These are phyloP conservation scores for Eucalyptus polybractea DNA, from an alignment of 345 rosid genomes.

Conservation along the genomic window DNA sequence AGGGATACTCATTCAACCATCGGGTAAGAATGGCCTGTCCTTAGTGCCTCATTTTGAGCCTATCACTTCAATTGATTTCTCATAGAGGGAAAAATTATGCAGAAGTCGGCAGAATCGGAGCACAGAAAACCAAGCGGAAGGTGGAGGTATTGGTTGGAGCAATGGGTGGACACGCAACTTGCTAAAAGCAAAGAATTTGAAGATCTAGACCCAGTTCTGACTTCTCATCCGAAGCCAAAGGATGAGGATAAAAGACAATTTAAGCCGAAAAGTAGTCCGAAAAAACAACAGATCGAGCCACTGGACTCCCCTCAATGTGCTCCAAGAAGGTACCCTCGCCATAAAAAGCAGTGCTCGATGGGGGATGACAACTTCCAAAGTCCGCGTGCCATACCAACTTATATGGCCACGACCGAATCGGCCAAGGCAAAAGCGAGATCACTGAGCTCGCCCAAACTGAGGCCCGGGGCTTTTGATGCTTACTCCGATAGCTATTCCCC, in stretches of 20 bases:
- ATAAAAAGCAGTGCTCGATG: constrained; percentile 46
- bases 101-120: constrained; percentile 80
- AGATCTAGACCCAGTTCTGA: constrained; percentile 48
- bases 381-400: constrained; percentile 45
- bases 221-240: constrained; percentile 18
- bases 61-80: background rate
- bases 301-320: constrained; percentile 15
- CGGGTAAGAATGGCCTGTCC: constrained; percentile 27
- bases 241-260: constrained; percentile 29
- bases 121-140: constrained; percentile 45
- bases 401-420: constrained; percentile 91
- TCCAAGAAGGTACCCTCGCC: constrained; percentile 32
- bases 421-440: constrained; percentile 84
- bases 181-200: constrained; percentile 64
- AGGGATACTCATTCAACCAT: constrained; percentile 48
- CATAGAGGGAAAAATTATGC: background rate
- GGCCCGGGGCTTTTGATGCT: constrained; percentile 59
- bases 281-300: constrained; percentile 3
- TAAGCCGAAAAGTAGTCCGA: constrained; percentile 22
- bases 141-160: constrained; percentile 81
- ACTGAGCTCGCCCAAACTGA: constrained; percentile 53
- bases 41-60: background rate
- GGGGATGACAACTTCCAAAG: constrained; percentile 48
- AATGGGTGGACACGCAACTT: constrained; percentile 79
- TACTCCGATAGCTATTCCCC: constrained; percentile 79